These are phyloP conservation scores for Diospyros lotus DNA, from an alignment of 148 eudicot species.

Conservation along the genomic window DNA sequence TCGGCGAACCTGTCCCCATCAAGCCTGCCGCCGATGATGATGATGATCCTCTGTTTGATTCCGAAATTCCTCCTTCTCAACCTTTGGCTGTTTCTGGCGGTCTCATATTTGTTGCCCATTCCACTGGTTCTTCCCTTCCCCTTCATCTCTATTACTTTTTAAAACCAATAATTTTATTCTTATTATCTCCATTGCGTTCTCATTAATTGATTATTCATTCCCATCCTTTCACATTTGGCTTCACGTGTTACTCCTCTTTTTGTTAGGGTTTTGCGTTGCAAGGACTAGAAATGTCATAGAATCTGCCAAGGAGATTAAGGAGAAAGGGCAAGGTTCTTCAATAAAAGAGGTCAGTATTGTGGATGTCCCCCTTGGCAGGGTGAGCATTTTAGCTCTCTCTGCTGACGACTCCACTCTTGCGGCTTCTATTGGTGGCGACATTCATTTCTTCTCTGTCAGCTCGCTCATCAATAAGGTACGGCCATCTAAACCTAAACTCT, in stretches of 20 bases:
- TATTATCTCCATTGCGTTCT: neutral
- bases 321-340: slow-evolving; percentile 34
- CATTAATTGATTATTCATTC: neutral
- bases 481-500: neutral
- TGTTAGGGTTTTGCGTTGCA: slow-evolving; percentile 79
- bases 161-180: neutral
- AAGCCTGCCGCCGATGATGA: slow-evolving; percentile 6
- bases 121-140: slow-evolving; percentile 30
- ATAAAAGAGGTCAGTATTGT: slow-evolving; percentile 55
- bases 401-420: slow-evolving; percentile 61
- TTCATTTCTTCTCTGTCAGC: slow-evolving; percentile 57
- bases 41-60: slow-evolving; percentile 32
- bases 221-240: neutral
- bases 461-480: slow-evolving; percentile 65
- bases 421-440: slow-evolving; percentile 44
- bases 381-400: slow-evolving; percentile 63
- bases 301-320: slow-evolving; percentile 53
- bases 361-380: slow-evolving; percentile 68
- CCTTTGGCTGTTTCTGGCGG: slow-evolving; percentile 60
- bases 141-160: neutral
- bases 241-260: neutral
- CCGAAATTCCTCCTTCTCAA: slow-evolving; percentile 37
- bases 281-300: slow-evolving; percentile 59
- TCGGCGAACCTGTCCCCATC: slow-evolving; percentile 61
- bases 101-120: slow-evolving; percentile 58